phyloP scores from a whole-genome alignment of 768 basidiomycete species.

The Rubroboletus pulcherrimus region DNA sequence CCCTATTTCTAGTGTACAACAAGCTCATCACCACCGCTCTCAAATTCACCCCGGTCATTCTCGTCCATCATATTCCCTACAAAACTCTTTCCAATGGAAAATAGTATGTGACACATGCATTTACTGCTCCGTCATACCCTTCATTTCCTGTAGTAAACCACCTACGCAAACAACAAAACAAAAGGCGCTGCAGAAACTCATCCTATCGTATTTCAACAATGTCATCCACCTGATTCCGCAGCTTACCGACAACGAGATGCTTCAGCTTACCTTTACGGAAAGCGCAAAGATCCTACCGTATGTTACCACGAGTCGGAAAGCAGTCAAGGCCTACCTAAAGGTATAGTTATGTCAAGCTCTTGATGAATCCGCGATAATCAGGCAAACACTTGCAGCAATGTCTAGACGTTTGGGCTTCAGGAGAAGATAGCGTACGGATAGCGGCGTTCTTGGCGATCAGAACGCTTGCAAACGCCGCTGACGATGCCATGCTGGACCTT shows the following conservation, averaged over 20 bases:
- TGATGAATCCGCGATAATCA: neutral
- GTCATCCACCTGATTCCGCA: constrained; percentile 75
- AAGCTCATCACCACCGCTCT: constrained; percentile 86
- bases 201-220: constrained; percentile 88
- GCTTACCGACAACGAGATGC: constrained; percentile 60
- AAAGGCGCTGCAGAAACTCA: constrained; percentile 79
- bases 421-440: constrained; percentile 77
- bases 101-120: constrained; percentile 53
- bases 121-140: neutral
- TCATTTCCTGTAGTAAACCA: constrained; percentile 61
- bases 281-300: constrained; percentile 90
- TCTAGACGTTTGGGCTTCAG: constrained; percentile 79
- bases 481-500: constrained; percentile 77
- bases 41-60: constrained; percentile 85
- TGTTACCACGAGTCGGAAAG: constrained; percentile 76
- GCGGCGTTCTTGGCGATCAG: constrained; percentile 83
- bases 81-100: constrained; percentile 79
- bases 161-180: constrained; percentile 79
- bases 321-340: constrained; percentile 85
- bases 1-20: constrained; percentile 68
- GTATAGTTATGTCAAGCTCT: constrained; percentile 36
- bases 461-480: constrained; percentile 69
- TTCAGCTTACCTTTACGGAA: constrained; percentile 74
- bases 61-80: constrained; percentile 84
- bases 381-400: constrained; percentile 52